Evolutionary conservation across 179 eudicot genomes (phyloP), one percentile per base, ranked within the genome.

Genomic region (Sideroxylon spinosum): DNA sequence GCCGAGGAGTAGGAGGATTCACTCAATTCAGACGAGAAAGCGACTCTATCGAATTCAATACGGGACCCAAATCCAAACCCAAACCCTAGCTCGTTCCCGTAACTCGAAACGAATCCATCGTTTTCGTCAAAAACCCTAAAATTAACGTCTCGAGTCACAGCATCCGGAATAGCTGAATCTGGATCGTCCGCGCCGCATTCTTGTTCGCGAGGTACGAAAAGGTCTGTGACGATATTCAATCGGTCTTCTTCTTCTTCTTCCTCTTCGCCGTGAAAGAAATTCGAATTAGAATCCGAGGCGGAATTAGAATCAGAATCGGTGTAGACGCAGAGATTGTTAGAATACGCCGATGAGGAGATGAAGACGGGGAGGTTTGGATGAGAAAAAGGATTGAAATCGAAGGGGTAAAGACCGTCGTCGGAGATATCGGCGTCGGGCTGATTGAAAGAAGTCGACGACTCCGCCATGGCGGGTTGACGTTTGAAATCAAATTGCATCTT

Each of bases 201-300:
- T 20, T 71, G 72, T 29, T 66, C 77, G 25, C 76, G 78, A 63
- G 82, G 16, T 6, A 68, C 85, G 74, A 87, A 85, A 62, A 85
- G 74, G 73, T 85, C 86, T 9, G 88, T 83, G 20, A 85, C 82
- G 74, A 78, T 82, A 85, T 85, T 82, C 84, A 84, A 20, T n/a
- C 20, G 71, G 74, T n/a, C 78, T 77, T 25, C 80, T 19, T n/a
- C 78, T 77, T 25, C 80, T 19, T 84, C 83, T 26, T 80, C 80
- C 3, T 77, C 85, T 57, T 76, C 79, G 10, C 68, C 66, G 83
- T 7, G 0, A 46, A 78, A 76, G 80, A 64, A 78, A 80, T 74
- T 68, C 32, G 75, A 72, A 26, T 84, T 80, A 16, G 80, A 12
- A n/a, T 73, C 82, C 19, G 79, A 37, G 14, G 70, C 77, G 10